Conservation (phyloP, 176 grass and related monocot genomes). For the Juncus inflexus region DNA sequence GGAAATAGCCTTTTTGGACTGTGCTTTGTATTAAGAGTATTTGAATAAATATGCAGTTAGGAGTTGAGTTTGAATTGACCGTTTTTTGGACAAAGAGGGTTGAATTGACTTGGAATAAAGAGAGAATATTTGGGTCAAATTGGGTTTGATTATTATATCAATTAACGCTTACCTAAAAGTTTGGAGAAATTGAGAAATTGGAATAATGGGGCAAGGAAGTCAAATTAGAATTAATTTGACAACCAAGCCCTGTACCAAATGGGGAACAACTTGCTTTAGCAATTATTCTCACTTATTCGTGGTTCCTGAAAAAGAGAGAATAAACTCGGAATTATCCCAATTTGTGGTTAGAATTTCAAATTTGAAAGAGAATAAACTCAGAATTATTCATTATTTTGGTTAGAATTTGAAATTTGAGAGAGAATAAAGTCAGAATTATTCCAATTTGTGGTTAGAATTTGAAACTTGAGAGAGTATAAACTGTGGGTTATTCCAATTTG, state of each 20-base stretch:
- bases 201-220: constrained; percentile 27
- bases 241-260: constrained; percentile 38
- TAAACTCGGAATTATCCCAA: constrained; percentile 24
- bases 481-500: constrained; percentile 12
- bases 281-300: constrained; percentile 27
- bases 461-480: constrained; percentile 31
- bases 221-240: constrained; percentile 54
- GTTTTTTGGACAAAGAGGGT: too few species aligned
- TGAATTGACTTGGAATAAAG: too few species aligned
- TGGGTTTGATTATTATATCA: background rate
- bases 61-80: too few species aligned
- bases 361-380: background rate
- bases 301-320: constrained; percentile 27
- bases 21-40: constrained; percentile 29
- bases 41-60: too few species aligned
- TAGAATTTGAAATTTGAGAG: constrained; percentile 3
- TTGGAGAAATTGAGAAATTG: background rate
- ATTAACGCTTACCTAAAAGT: constrained; percentile 13
- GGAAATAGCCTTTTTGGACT: background rate
- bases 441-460: background rate
- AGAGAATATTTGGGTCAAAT: too few species aligned
- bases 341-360: background rate
- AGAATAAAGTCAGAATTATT: constrained; percentile 24
- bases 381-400: background rate
- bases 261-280: constrained; percentile 11